phyloP scores from a whole-genome alignment of 306 rosid species.

The Albizia julibrissin region DNA sequence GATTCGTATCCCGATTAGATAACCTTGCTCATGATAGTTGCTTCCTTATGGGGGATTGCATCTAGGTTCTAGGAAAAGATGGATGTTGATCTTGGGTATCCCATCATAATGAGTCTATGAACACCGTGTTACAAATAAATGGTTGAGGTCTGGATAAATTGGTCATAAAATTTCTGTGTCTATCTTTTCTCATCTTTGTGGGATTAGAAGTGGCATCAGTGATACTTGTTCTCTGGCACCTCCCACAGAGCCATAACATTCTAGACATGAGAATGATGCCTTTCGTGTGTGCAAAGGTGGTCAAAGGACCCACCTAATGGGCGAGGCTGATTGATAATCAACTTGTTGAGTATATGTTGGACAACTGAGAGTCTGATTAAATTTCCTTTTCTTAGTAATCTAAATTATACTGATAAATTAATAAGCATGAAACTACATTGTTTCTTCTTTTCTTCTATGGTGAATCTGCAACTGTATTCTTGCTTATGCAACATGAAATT shows the following conservation, averaged over 20 bases:
- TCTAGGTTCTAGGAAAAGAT: not conserved
- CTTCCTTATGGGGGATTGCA: not conserved
- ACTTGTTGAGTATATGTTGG: not conserved
- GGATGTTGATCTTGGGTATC: not conserved
- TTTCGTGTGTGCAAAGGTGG: not conserved
- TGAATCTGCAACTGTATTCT: not conserved
- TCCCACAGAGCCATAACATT: not conserved
- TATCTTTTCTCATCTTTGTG: not conserved
- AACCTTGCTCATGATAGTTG: not conserved
- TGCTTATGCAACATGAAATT: not conserved
- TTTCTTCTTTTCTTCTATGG: not conserved
- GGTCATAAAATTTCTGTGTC: not conserved
- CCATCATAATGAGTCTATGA: not conserved
- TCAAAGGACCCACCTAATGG: not conserved
- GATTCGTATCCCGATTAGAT: too few relatives aligned
- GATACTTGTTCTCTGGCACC: not conserved
- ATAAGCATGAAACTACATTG: not conserved
- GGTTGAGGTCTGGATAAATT: not conserved
- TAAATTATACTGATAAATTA: not conserved
- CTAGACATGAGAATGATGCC: not conserved
- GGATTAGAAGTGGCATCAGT: not conserved
- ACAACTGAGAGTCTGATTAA: not conserved
- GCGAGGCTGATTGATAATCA: not conserved
- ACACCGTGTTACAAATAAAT: not conserved
- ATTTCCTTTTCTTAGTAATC: not conserved